Base-by-base conservation (phyloP, 352 stramenopile species). In the Phytophthora agathidicida region DNA sequence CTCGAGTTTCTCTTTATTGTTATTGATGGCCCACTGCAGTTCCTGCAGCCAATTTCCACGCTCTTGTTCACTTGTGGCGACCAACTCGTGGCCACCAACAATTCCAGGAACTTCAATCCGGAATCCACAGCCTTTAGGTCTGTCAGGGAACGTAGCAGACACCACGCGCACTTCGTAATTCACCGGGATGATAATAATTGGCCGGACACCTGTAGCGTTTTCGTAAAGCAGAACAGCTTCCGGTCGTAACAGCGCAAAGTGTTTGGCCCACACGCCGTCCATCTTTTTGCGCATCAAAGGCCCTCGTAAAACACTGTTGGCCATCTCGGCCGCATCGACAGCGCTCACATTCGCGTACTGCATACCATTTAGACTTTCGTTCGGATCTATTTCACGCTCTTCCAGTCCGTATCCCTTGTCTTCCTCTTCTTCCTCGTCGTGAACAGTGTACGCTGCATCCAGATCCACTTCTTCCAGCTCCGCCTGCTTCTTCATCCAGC, bases 141-240 rank as follows among this genome's bases (percentile, higher is more conserved):
- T 71, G 35, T 89, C 77, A 1, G 73, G 67, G 56, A 88, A 91
- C 14, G 61, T 53, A 6, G 79, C 77, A 2, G 67, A 62, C 22
- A 60, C 56, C 36, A 90, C 71, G 11, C 47, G 45, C 24, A 77
- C 69, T 36, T 91, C 77, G 13, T 85, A 66, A 37, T 90, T 93
- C 7, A 93, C 73, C 0, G 81, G 81, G 23, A 93, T 81, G 57
- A 93, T 91, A 37, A 93, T 77, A 67, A 87, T 67, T 14, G 83
- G 83, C 61, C 82, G 78, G 23, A 70, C 67, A 41, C 68, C 62
- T 4, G 68, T 86, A 11, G 74, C 77, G 19, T 52, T 68, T 32
- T 91, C 83, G 43, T 93, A 93, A 8, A 93, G 58, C 51, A 93
- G 60, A 39, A 93, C 47, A 16, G 81, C 83, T 49, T 93, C 79